A percentile compares a stretch with the other conserved stretches of the same genome.
phyloP scores from a whole-genome alignment of 2,329 filamentous ascomycete species.

The Talaromyces sp. region DNA sequence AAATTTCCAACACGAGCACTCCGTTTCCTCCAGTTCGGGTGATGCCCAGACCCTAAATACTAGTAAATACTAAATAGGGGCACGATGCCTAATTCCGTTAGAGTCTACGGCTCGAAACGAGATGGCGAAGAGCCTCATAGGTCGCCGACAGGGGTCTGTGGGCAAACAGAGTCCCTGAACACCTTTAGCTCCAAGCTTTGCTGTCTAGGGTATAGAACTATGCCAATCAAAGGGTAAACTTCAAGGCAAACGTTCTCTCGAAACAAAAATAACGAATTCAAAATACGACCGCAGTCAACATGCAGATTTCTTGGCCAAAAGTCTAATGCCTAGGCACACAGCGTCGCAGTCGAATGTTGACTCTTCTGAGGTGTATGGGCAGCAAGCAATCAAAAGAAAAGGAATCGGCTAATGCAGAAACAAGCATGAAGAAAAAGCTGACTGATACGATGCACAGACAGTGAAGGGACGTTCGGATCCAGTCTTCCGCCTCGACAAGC shows the following conservation, averaged over 20 bases:
- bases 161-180: neutral
- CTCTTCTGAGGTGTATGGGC: neutral
- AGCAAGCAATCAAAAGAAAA: neutral
- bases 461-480: neutral
- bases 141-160: neutral
- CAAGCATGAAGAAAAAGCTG: neutral
- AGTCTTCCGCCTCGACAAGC: neutral
- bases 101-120: constrained; percentile 1
- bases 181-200: neutral
- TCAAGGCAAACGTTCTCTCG: neutral
- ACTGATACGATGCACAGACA: neutral
- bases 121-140: constrained; percentile 4
- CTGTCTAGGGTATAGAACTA: neutral
- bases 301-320: neutral
- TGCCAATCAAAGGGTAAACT: neutral
- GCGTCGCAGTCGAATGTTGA: neutral
- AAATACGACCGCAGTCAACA: neutral
- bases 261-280: neutral
- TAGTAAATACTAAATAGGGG: no score
- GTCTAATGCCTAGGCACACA: neutral
- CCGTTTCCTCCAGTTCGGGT: neutral
- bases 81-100: neutral
- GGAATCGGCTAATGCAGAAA: neutral
- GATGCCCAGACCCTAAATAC: neutral
- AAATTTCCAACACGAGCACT: neutral